Conservation (phyloP, 345 rosid genomes). For the Balakata baccata region DNA sequence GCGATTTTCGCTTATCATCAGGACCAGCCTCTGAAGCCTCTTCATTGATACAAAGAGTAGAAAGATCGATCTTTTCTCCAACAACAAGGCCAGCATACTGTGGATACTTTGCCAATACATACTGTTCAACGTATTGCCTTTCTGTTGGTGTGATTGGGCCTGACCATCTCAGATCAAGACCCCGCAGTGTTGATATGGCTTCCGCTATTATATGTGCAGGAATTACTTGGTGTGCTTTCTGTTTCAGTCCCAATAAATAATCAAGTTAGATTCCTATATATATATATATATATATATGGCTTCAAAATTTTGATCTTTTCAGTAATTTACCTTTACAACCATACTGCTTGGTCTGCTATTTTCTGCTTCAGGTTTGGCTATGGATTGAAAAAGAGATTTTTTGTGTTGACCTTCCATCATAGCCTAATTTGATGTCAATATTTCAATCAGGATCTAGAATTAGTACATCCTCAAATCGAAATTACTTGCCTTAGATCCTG, state of each 20-base stretch:
- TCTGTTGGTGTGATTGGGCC: conserved; percentile 71
- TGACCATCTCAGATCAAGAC: conserved; percentile 67
- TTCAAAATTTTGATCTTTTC: background rate
- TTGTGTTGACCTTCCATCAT: conserved; percentile 39
- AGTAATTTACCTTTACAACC: conserved; percentile 53
- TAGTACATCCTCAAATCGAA: background rate
- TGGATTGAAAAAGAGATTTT: conserved; percentile 39
- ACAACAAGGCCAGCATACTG: conserved; percentile 58
- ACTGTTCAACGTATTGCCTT: conserved; percentile 63
- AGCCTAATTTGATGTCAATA: conserved; percentile 24
- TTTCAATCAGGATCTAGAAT: conserved; percentile 3
- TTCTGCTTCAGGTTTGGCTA: conserved; percentile 40
- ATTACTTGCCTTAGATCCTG: conserved; percentile 39
- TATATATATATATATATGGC: background rate
- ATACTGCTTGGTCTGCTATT: conserved; percentile 58
- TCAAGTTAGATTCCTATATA: background rate
- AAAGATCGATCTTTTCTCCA: conserved; percentile 49
- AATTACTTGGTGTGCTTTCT: conserved; percentile 59
- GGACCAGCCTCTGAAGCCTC: conserved; percentile 38
- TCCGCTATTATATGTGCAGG: conserved; percentile 73
- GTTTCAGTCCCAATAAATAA: conserved; percentile 15
- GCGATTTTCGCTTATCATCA: conserved; percentile 44
- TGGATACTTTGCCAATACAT: conserved; percentile 64
- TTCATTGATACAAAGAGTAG: conserved; percentile 50
- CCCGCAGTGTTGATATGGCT: conserved; percentile 67